Evolutionary conservation across 1,284 basidiomycete species (phyloP).

Genomic region (Fomitopsis pinicola): DNA sequence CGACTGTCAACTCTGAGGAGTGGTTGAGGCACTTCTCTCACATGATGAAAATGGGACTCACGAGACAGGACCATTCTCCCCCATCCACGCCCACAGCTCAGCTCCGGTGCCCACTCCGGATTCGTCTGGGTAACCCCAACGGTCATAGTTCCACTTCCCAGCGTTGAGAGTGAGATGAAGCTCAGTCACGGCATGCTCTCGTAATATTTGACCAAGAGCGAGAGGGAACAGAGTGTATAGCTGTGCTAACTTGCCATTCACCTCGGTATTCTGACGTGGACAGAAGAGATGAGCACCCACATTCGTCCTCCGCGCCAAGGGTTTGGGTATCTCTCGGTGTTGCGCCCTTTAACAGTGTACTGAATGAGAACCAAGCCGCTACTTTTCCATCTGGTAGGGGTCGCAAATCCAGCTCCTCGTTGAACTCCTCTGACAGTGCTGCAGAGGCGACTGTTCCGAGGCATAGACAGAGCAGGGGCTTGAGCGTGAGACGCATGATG

Average conservation of each 20-base stretch:
- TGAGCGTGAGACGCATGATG: neutral
- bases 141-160: slow-evolving; percentile 85
- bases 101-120: slow-evolving; percentile 80
- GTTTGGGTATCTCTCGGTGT: slow-evolving; percentile 50
- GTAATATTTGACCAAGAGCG: slow-evolving; percentile 80
- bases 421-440: slow-evolving; percentile 40
- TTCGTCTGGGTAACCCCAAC: slow-evolving; percentile 82
- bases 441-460: neutral
- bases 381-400: slow-evolving; percentile 85
- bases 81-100: slow-evolving; percentile 89
- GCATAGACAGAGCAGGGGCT: neutral
- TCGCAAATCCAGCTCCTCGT: slow-evolving; percentile 70
- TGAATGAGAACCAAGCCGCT: slow-evolving; percentile 81
- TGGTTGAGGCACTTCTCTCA: neutral
- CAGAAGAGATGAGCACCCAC: slow-evolving; percentile 31
- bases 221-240: slow-evolving; percentile 87
- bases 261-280: neutral
- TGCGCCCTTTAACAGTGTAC: slow-evolving; percentile 52
- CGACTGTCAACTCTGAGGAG: slow-evolving; percentile 58
- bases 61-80: slow-evolving; percentile 48
- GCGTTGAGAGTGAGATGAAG: slow-evolving; percentile 86
- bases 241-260: slow-evolving; percentile 44
- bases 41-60: slow-evolving; percentile 27
- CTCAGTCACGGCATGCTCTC: slow-evolving; percentile 80
- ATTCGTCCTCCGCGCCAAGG: slow-evolving; percentile 45